Evolutionary conservation across 1,139 yeast species (phyloP).

Genomic region (Candida gigantensis): DNA sequence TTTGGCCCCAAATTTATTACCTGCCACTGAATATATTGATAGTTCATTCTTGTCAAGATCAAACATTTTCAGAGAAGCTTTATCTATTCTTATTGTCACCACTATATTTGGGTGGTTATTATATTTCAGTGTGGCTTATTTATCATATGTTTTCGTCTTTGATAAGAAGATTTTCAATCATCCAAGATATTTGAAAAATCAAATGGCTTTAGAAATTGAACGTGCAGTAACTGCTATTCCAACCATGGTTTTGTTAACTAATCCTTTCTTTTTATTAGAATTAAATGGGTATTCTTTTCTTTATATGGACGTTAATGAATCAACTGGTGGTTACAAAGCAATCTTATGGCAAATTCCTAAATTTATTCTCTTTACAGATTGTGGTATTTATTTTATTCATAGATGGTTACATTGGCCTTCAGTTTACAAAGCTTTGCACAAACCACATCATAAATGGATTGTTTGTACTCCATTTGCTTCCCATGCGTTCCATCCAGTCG

Average conservation of each 20-base stretch:
- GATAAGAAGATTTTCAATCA: conserved; percentile 91
- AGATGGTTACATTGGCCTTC: conserved; percentile 90
- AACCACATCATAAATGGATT: conserved; percentile 99
- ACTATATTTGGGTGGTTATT: conserved; percentile 82
- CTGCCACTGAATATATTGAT: conserved; percentile 54
- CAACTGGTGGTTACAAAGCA: conserved; percentile 71
- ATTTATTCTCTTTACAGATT: conserved; percentile 89
- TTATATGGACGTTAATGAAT: conserved; percentile 63
- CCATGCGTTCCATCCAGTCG: conserved; percentile 98
- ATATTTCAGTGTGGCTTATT: conserved; percentile 72
- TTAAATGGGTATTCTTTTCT: conserved; percentile 79
- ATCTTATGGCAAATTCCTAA: conserved; percentile 66
- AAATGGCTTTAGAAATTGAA: conserved; percentile 76
- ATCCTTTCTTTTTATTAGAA: conserved; percentile 87
- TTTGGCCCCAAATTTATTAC: conserved; percentile 31
- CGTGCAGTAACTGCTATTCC: conserved; percentile 85
- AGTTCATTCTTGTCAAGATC: conserved; percentile 70
- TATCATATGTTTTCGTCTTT: conserved; percentile 75
- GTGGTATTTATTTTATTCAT: conserved; percentile 87
- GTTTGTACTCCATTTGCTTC: conserved; percentile 98
- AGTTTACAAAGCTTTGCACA: conserved; percentile 83
- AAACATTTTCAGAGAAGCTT: conserved; percentile 66
- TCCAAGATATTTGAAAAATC: conserved; percentile 93
- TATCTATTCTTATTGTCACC: conserved; percentile 70
- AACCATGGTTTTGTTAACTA: conserved; percentile 78